Evolutionary conservation across 768 basidiomycete genomes (phyloP).

Genomic region (Rhizopogon rudus): DNA sequence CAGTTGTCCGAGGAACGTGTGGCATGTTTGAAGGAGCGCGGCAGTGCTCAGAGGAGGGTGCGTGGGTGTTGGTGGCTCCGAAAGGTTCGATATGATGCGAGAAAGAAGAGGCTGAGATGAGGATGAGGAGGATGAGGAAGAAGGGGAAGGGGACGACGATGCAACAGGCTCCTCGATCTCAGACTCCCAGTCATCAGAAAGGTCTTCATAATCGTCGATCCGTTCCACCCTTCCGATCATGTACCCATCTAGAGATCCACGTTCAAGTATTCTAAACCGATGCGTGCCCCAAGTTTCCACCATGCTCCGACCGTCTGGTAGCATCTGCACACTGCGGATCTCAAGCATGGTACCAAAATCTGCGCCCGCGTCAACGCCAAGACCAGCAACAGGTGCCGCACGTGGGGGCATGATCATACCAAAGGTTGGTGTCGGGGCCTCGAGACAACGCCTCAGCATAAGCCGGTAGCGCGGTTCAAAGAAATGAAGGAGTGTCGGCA

Average conservation of each 20-base stretch:
- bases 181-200: conserved; percentile 22
- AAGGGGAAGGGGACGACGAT: conserved; percentile 7
- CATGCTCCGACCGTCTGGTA: conserved; percentile 86
- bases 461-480: conserved; percentile 94
- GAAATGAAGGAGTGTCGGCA: conserved; percentile 87
- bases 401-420: conserved; percentile 86
- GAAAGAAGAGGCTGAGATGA: conserved; percentile 13
- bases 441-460: conserved; percentile 95
- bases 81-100: conserved; percentile 9
- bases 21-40: conserved; percentile 47
- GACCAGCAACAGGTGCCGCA: conserved; percentile 22
- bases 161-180: conserved; percentile 10
- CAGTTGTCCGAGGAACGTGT: conserved; percentile 56
- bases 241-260: conserved; percentile 85
- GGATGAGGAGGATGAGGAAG: conserved; percentile 13
- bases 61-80: conserved; percentile 7
- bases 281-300: conserved; percentile 66
- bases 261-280: conserved; percentile 85
- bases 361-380: conserved; percentile 15
- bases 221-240: conserved; percentile 77
- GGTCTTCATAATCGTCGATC: conserved; percentile 35
- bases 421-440: conserved; percentile 70
- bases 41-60: conserved; percentile 14
- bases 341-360: conserved; percentile 93
- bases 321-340: conserved; percentile 80